A percentile compares a stretch with the other conserved stretches of the same genome.
Conservation (phyloP, 2,329 filamentous ascomycete species). For the Paecilomyces formosus region DNA sequence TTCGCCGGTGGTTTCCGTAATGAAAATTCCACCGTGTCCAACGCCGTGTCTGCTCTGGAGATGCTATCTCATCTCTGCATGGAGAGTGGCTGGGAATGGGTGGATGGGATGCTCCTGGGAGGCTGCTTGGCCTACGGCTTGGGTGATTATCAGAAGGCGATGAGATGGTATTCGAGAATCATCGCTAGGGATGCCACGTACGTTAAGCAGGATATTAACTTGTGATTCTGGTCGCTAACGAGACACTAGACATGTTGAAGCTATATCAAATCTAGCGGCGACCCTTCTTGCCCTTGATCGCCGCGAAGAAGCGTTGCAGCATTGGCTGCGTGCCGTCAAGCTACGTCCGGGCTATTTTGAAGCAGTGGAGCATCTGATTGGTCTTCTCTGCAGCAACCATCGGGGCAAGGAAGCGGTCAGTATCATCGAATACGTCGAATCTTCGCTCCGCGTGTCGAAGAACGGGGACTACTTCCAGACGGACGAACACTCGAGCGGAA, state of each 20-base stretch:
- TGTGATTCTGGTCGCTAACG: slow-evolving; percentile 6
- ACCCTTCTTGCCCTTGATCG: slow-evolving; percentile 77
- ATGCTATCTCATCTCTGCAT: slow-evolving; percentile 68
- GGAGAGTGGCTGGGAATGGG: slow-evolving; percentile 78
- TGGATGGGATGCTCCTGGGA: slow-evolving; percentile 83
- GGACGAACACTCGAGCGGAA: slow-evolving; percentile 52
- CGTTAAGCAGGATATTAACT: slow-evolving; percentile 15
- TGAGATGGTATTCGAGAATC: slow-evolving; percentile 48
- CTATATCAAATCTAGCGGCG: slow-evolving; percentile 86
- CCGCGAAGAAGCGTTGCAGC: slow-evolving; percentile 72
- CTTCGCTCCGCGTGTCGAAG: slow-evolving; percentile 52
- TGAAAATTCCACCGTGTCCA: slow-evolving; percentile 41
- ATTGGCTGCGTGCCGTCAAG: slow-evolving; percentile 80
- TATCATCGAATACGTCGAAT: slow-evolving; percentile 79
- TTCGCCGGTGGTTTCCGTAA: slow-evolving; percentile 23
- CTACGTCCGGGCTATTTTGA: slow-evolving; percentile 84
- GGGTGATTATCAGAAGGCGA: slow-evolving; percentile 67
- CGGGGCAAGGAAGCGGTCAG: slow-evolving; percentile 77
- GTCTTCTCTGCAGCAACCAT: slow-evolving; percentile 73
- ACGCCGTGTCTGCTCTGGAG: slow-evolving; percentile 61
- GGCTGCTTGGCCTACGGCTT: slow-evolving; percentile 89
- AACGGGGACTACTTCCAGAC: slow-evolving; percentile 41
- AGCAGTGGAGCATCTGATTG: slow-evolving; percentile 88
- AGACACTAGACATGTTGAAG: slow-evolving; percentile 70
- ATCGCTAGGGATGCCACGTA: slow-evolving; percentile 51